Percentiles rank a stretch among this genome's conserved stretches.
Conservation (phyloP, 805 yeast species). For the Torulaspora gathmanii region DNA sequence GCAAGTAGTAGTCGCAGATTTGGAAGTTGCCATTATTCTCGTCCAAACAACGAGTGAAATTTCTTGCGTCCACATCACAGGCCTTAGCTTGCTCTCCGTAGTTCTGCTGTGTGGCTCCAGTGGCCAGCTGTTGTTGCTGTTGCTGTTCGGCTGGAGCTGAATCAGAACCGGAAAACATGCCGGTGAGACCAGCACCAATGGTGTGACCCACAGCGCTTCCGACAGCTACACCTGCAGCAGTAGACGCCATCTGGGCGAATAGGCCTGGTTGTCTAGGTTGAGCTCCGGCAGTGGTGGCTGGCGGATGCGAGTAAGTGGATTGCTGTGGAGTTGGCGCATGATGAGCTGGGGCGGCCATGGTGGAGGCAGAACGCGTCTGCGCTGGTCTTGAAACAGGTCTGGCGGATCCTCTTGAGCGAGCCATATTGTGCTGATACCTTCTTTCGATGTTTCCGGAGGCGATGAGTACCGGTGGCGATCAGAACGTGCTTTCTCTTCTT, state of each 20-base stretch:
- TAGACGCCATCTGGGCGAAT: slow-evolving; percentile 95
- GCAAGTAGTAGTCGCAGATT: slow-evolving; percentile 93
- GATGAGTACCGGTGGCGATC: slow-evolving; percentile 3
- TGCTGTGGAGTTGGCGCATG: slow-evolving; percentile 35
- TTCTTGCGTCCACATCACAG: slow-evolving; percentile 92
- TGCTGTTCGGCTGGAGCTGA: slow-evolving; percentile 45
- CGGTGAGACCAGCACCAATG: slow-evolving; percentile 87
- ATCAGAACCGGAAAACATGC: slow-evolving; percentile 62
- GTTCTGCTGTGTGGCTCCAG: slow-evolving; percentile 31
- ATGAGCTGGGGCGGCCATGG: slow-evolving; percentile 65
- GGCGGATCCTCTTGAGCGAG: slow-evolving; percentile 38
- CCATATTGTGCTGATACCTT: slow-evolving; percentile 33
- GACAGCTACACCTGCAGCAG: slow-evolving; percentile 99
- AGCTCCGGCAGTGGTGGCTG: slow-evolving; percentile 45
- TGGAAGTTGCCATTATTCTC: slow-evolving; percentile 95
- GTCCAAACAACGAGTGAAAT: slow-evolving; percentile 90
- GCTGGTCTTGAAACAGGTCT: slow-evolving; percentile 47
- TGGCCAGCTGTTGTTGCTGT: slow-evolving; percentile 35
- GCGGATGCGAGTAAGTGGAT: slow-evolving; percentile 47
- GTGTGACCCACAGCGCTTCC: slow-evolving; percentile 98
- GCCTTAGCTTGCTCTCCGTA: slow-evolving; percentile 42
- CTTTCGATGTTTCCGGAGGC: not conserved
- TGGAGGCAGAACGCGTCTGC: slow-evolving; percentile 67
- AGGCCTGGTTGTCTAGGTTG: slow-evolving; percentile 73
- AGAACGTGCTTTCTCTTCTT: not conserved